Percentiles rank a stretch among this genome's conserved stretches.
phyloP scores from a whole-genome alignment of 2,329 filamentous ascomycete genomes.

The Gaeumannomyces sp. region DNA sequence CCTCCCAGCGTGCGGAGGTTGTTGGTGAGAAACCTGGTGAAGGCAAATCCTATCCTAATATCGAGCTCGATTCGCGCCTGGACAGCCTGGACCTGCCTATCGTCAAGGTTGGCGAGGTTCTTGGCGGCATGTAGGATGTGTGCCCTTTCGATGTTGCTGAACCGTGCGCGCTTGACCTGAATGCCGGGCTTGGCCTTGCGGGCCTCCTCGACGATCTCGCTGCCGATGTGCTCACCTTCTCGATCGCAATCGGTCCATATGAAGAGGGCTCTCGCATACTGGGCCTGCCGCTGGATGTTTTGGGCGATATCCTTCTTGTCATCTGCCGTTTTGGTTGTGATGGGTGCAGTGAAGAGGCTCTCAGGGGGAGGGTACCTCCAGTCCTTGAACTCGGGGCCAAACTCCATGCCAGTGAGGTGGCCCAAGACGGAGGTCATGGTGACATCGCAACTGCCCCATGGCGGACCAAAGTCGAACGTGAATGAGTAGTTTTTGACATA shows the following conservation, averaged over 20 bases:
- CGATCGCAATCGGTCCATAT: constrained; percentile 99
- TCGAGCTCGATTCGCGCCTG: constrained; percentile 87
- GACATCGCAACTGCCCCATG: constrained; percentile 76
- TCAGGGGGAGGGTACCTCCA: constrained; percentile 79
- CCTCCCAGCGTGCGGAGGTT: constrained; percentile 68
- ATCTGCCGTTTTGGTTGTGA: constrained; percentile 62
- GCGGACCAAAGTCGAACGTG: constrained; percentile 73
- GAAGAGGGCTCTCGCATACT: constrained; percentile 66
- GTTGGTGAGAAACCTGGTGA: constrained; percentile 81
- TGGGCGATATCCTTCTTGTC: constrained; percentile 74
- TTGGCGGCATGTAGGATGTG: constrained; percentile 82
- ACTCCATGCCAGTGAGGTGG: constrained; percentile 78
- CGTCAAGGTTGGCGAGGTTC: constrained; percentile 71
- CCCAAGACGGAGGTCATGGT: constrained; percentile 92
- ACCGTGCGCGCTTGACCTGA: constrained; percentile 76
- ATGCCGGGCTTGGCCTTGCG: constrained; percentile 65
- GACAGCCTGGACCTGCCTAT: constrained; percentile 81
- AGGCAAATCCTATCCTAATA: constrained; percentile 83
- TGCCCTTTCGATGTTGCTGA: constrained; percentile 94
- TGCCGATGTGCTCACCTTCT: constrained; percentile 93
- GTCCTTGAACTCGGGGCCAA: constrained; percentile 64
- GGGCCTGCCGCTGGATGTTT: constrained; percentile 78
- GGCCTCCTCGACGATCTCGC: constrained; percentile 81
- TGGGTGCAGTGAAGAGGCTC: constrained; percentile 73
- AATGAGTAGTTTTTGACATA: constrained; percentile 96